Evolutionary conservation across 1,139 yeast species (phyloP).

Genomic region (Kodamaea sp.): DNA sequence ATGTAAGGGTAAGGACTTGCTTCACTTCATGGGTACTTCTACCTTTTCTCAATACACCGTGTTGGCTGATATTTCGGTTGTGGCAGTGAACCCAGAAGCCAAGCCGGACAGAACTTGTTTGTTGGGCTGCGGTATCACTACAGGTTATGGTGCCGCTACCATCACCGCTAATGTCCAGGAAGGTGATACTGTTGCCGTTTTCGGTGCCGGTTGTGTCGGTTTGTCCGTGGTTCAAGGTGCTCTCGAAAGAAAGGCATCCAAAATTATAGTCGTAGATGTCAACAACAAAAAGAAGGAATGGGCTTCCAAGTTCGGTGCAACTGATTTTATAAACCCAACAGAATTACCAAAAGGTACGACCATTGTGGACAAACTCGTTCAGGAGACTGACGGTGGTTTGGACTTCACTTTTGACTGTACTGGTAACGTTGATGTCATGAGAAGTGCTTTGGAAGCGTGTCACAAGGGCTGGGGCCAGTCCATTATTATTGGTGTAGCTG

Average conservation of each 20-base stretch:
- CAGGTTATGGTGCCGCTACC: constrained; percentile 97
- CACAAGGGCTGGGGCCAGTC: constrained; percentile 99
- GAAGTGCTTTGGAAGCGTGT: constrained; percentile 93
- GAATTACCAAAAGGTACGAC: constrained; percentile 70
- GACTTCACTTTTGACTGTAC: constrained; percentile 98
- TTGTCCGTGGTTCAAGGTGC: constrained; percentile 96
- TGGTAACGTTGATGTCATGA: constrained; percentile 93
- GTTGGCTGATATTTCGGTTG: constrained; percentile 96
- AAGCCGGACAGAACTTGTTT: constrained; percentile 85
- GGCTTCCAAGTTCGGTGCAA: constrained; percentile 91
- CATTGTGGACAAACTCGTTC: constrained; percentile 81
- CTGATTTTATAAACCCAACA: constrained; percentile 87
- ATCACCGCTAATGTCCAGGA: constrained; percentile 89
- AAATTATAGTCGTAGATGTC: constrained; percentile 85
- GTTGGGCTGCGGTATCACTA: constrained; percentile 97
- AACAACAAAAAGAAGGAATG: constrained; percentile 81
- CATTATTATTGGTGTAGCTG: constrained; percentile 94
- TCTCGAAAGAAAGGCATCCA: constrained; percentile 71
- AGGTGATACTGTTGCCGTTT: constrained; percentile 94
- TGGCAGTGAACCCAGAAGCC: constrained; percentile 83
- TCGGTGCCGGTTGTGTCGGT: constrained; percentile 98
- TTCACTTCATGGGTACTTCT: constrained; percentile 97
- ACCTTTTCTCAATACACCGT: constrained; percentile 97
- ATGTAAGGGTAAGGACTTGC: constrained; percentile 76
- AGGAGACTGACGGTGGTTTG: constrained; percentile 93